Base-by-base conservation (phyloP, 805 yeast species). In the Candida broadrunensis region DNA sequence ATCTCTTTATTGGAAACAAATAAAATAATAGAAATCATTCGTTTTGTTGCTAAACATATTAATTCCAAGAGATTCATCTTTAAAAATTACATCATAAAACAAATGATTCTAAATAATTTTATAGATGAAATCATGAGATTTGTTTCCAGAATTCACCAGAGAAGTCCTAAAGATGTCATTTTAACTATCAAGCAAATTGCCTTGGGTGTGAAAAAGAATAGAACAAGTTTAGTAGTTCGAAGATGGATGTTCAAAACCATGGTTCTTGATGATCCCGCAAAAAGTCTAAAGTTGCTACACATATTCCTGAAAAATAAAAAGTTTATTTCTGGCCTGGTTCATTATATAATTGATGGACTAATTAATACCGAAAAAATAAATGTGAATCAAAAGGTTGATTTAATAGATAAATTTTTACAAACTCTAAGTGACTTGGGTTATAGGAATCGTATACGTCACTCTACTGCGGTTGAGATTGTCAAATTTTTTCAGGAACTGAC, bases 271-370 rank as follows among this genome's bases (percentile, higher is more conserved):
- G 56, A 59, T 35, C 70, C 70, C 1, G 19, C 17, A n/a, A 47
- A 48, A 14, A 46, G 66, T 2, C 14, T 63, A 20, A 49, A 49
- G 33, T 44, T 66, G 15, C 50, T 65, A n/a, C 40, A 49, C 1
- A 45, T 43, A 20, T 56, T 56, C 47, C 38, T 48, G 27, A 34
- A 51, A 5, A 50, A 47, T 13, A 56, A 59, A 32, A 41, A 55
- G 8, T 27, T 42, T 7, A 42, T 66, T 20, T 45, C 49, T 11
- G 44, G 42, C 34, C 47, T 36, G 39, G 43, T 16, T 38, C 55
- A 20, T 39, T 60, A 47, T 30, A 56, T 54, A 24, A 51, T 60
- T 31, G 48, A 53, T 15, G 73, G 71, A 5, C 51, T 67, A 6
- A 40, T 68, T 15, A 39, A 44, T 14, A 45, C 63, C 3, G 14